phyloP scores from a whole-genome alignment of 495 filamentous ascomycete species.

The Penicillium canariense region DNA sequence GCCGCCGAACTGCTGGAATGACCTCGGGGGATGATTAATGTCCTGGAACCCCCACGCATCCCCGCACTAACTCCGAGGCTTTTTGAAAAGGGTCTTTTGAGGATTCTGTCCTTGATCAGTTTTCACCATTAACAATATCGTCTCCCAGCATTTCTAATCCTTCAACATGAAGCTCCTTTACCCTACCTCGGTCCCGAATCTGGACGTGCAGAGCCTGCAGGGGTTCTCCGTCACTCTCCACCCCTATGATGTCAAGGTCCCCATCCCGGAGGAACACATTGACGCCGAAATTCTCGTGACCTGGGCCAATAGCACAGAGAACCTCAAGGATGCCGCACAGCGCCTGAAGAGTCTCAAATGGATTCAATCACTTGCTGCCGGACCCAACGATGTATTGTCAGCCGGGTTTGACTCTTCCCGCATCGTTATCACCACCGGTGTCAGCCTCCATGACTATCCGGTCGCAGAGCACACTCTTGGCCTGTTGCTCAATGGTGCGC shows the following conservation, averaged over 20 bases:
- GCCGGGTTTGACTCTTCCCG: constrained; percentile 51
- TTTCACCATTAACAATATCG: not conserved
- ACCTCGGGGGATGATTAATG: not conserved
- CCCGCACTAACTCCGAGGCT: not conserved
- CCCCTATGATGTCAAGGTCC: constrained; percentile 52
- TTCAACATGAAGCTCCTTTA: constrained; percentile 59
- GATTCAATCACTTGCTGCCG: constrained; percentile 61
- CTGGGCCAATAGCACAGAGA: constrained; percentile 52
- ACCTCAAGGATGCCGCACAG: constrained; percentile 50
- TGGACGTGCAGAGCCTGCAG: constrained; percentile 47
- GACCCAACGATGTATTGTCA: constrained; percentile 58
- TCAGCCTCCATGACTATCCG: constrained; percentile 57
- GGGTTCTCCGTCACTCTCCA: constrained; percentile 53
- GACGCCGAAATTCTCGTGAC: constrained; percentile 58
- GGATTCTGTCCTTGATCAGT: no score
- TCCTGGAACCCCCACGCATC: not conserved
- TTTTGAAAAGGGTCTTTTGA: not conserved
- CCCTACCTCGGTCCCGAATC: constrained; percentile 54
- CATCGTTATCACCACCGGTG: constrained; percentile 53
- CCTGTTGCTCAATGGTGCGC: constrained; percentile 48
- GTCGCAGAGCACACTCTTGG: constrained; percentile 59
- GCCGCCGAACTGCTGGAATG: not conserved
- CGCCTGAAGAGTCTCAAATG: constrained; percentile 52
- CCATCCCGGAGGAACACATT: constrained; percentile 48
- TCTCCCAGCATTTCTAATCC: not conserved